A percentile compares a stretch with the other conserved stretches of the same genome.
Conservation (phyloP, 225 moss, liverwort and hornwort species). For the Neckera pumila region DNA sequence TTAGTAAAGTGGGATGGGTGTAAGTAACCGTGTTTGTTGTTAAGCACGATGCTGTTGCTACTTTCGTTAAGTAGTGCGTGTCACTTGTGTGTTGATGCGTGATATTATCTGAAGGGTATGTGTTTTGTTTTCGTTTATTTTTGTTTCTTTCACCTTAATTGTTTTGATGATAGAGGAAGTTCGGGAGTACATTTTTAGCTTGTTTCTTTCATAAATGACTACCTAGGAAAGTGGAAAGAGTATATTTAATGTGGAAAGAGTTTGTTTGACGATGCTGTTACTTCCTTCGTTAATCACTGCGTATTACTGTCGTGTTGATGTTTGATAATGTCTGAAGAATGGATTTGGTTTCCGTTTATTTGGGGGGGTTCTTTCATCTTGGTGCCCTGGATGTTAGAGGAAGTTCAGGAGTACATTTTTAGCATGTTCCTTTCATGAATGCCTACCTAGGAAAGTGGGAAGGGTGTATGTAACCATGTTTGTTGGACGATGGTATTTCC, state of each 20-base stretch:
- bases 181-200: not conserved
- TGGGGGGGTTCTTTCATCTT: no score
- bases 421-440: not conserved
- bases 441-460: not conserved
- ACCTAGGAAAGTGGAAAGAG: not conserved
- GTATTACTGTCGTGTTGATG: not conserved
- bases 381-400: no score
- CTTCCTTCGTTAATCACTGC: not conserved
- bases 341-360: not conserved
- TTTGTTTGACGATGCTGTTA: not conserved
- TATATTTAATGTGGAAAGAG: not conserved
- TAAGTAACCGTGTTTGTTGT: not conserved
- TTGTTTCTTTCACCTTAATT: no score
- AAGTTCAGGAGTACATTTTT: no score
- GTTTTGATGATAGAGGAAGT: not conserved
- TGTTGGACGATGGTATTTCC: not conserved
- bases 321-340: not conserved
- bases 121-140: not conserved
- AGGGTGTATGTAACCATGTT: not conserved
- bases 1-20: not conserved
- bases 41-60: not conserved
- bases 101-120: not conserved
- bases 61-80: no score
- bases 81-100: no score
- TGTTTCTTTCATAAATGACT: no score